Evolutionary conservation across 2,329 filamentous ascomycete species (phyloP).

Genomic region (Myotisia sp.): DNA sequence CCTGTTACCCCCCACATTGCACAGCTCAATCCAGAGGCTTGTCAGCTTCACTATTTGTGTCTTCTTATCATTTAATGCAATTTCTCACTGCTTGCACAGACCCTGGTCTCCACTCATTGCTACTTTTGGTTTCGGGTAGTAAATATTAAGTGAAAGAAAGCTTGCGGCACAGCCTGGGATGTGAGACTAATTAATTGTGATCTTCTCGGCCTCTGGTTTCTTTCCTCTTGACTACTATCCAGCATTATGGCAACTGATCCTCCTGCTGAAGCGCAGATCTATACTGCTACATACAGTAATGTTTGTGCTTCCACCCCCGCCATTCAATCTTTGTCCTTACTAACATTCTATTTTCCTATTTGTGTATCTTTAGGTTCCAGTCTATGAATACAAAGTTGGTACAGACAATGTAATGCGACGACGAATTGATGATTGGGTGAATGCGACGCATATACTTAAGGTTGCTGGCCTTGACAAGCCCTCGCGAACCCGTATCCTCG

Average conservation of each 20-base stretch:
- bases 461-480: constrained; percentile 96
- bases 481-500: constrained; percentile 81
- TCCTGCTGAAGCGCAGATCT: constrained; percentile 36
- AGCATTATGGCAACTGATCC: constrained; percentile 21
- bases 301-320: constrained; percentile 24
- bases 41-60: too few relatives aligned
- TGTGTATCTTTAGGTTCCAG: constrained; percentile 54
- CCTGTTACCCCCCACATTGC: too few relatives aligned
- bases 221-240: too few relatives aligned
- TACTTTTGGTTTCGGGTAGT: too few relatives aligned
- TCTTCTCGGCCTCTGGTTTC: too few relatives aligned
- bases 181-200: too few relatives aligned
- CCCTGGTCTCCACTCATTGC: too few relatives aligned
- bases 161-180: too few relatives aligned
- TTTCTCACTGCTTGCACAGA: too few relatives aligned
- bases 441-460: constrained; percentile 97
- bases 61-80: too few relatives aligned
- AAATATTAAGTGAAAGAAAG: too few relatives aligned
- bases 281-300: constrained; percentile 53
- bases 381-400: constrained; percentile 84
- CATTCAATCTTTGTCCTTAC: constrained; percentile 3
- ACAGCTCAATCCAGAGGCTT: too few relatives aligned
- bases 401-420: constrained; percentile 92
- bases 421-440: constrained; percentile 90
- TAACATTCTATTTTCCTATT: not conserved